Conservation (phyloP, 768 basidiomycete genomes). For the Amanita rimosa region DNA sequence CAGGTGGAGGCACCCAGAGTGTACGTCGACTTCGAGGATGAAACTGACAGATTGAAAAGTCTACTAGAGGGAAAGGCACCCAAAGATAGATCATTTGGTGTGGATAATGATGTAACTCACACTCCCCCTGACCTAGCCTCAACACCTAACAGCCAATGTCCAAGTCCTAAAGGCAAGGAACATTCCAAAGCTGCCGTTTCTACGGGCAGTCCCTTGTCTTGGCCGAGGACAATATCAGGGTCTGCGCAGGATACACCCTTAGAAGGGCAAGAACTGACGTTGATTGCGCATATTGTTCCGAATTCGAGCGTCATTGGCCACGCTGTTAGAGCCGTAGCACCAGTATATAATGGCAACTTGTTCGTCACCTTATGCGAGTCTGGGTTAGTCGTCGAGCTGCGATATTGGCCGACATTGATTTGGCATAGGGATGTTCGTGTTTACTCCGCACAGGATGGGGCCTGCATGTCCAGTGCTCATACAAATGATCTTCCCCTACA, state of each 20-base stretch:
- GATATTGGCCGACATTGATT: conserved; percentile 2
- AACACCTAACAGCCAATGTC: conserved; percentile 15
- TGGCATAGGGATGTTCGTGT: conserved; percentile 38
- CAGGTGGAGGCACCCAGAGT: conserved; percentile 70
- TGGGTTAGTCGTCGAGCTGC: conserved; percentile 36
- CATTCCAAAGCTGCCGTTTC: conserved; percentile 34
- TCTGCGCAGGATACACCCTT: conserved; percentile 17
- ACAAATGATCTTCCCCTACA: neutral
- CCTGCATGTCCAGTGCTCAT: conserved; percentile 16
- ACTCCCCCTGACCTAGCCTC: conserved; percentile 12
- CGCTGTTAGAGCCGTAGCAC: conserved; percentile 33
- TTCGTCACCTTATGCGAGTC: conserved; percentile 48
- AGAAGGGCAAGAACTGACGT: neutral
- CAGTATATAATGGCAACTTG: conserved; percentile 29
- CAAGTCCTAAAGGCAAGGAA: conserved; percentile 18
- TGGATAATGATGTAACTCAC: conserved; percentile 15
- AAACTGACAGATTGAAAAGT: conserved; percentile 64
- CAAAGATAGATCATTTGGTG: conserved; percentile 22
- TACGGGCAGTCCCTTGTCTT: conserved; percentile 28
- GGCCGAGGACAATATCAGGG: conserved; percentile 26
- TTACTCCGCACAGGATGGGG: conserved; percentile 42
- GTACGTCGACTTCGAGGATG: conserved; percentile 75
- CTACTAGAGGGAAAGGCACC: conserved; percentile 47
- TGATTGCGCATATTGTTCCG: conserved; percentile 31
- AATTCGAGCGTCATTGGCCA: conserved; percentile 25